A percentile compares a stretch with the other conserved stretches of the same genome.
Evolutionary conservation across 2,329 filamentous ascomycete genomes (phyloP).

Genomic region (Colletotrichum truncatum): DNA sequence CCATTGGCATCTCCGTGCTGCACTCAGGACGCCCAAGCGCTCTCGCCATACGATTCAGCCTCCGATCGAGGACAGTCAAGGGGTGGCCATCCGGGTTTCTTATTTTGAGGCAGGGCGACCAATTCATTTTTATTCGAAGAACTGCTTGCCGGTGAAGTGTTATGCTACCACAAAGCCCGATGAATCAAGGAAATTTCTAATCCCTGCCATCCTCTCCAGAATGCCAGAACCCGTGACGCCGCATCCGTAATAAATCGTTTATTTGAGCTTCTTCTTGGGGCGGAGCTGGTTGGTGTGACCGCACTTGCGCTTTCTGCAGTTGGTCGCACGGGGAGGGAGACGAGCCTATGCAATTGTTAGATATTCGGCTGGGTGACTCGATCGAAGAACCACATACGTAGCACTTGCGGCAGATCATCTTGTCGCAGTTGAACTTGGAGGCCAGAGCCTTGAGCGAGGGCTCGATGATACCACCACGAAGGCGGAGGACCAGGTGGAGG

Average conservation of each 20-base stretch:
- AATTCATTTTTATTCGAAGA: slow-evolving; percentile 32
- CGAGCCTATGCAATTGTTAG: slow-evolving; percentile 63
- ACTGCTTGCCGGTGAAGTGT: slow-evolving; percentile 30
- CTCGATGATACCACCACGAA: slow-evolving; percentile 99
- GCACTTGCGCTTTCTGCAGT: slow-evolving; percentile 99
- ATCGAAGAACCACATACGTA: slow-evolving; percentile 73
- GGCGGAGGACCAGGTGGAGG: slow-evolving; percentile 97
- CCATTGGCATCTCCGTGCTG: slow-evolving; percentile 23
- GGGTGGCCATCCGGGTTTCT: not conserved
- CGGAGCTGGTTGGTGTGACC: slow-evolving; percentile 99
- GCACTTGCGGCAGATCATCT: slow-evolving; percentile 99
- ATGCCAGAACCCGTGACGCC: slow-evolving; percentile 51
- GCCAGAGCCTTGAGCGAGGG: slow-evolving; percentile 98
- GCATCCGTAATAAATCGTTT: slow-evolving; percentile 53
- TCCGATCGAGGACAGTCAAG: slow-evolving; percentile 1
- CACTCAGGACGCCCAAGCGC: slow-evolving; percentile 28
- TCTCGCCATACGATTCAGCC: slow-evolving; percentile 22
- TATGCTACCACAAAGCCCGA: slow-evolving; percentile 52
- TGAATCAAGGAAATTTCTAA: slow-evolving; percentile 39
- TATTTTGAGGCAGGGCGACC: slow-evolving; percentile 24
- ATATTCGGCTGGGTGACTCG: not conserved
- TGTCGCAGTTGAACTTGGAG: slow-evolving; percentile 99
- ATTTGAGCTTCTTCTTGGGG: slow-evolving; percentile 99
- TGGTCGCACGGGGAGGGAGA: slow-evolving; percentile 97
- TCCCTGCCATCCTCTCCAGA: slow-evolving; percentile 36